phyloP scores from a whole-genome alignment of 2,329 filamentous ascomycete species.

The Curvularia eragrostidis region DNA sequence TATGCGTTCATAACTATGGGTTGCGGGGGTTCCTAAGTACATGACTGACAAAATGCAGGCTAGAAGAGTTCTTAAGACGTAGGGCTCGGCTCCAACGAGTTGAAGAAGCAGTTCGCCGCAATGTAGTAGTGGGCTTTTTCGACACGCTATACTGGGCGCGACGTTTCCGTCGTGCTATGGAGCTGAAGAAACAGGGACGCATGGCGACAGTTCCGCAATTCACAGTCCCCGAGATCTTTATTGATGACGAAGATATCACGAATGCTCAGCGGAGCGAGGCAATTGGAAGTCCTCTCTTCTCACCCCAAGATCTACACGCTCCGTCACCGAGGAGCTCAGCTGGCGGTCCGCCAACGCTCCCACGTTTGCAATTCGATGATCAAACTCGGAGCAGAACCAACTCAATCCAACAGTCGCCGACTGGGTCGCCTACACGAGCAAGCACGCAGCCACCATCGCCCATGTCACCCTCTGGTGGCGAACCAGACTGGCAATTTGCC shows the following conservation, averaged over 20 bases:
- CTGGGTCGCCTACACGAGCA: conserved; percentile 41
- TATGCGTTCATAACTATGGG: conserved; percentile 45
- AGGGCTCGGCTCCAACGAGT: conserved; percentile 90
- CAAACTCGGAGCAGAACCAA: conserved; percentile 43
- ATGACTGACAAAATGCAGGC: conserved; percentile 55
- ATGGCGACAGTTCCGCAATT: conserved; percentile 81
- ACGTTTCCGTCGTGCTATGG: conserved; percentile 76
- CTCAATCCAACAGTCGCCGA: conserved; percentile 50
- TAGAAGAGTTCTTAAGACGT: conserved; percentile 93
- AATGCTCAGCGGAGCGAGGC: conserved; percentile 49
- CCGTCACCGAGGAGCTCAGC: conserved; percentile 32
- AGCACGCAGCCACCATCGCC: conserved; percentile 37
- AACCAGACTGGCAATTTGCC: conserved; percentile 56
- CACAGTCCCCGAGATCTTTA: conserved; percentile 85
- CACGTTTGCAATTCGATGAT: conserved; percentile 37
- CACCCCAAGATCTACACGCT: conserved; percentile 38
- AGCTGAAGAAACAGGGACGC: conserved; percentile 72
- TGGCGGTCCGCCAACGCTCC: conserved; percentile 35
- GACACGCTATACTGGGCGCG: conserved; percentile 90
- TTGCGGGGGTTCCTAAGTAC: too few species aligned
- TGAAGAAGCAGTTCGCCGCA: conserved; percentile 89
- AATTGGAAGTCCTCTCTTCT: conserved; percentile 44
- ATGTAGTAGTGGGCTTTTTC: conserved; percentile 93
- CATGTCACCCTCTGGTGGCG: conserved; percentile 35
- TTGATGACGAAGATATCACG: conserved; percentile 75